A percentile compares a stretch with the other conserved stretches of the same genome.
Conservation (phyloP, 306 rosid genomes). For the Castanea mollissima region DNA sequence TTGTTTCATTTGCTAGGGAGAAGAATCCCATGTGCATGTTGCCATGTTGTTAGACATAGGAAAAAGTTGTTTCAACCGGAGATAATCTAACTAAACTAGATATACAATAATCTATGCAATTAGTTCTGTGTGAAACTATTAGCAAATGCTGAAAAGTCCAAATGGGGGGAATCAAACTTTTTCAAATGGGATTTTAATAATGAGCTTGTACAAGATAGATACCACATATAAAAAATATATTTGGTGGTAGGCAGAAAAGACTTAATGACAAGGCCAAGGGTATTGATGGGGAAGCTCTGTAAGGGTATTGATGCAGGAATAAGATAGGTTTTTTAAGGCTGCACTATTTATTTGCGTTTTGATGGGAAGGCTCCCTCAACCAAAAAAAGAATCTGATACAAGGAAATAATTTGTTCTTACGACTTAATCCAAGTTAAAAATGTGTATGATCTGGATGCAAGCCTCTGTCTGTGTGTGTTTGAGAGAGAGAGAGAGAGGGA, state of each 20-base stretch:
- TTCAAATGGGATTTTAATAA: neutral
- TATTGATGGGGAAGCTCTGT: neutral
- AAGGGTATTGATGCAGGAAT: neutral
- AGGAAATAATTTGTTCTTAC: neutral
- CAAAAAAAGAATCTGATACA: neutral
- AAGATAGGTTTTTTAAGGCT: neutral
- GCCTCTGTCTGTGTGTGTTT: neutral
- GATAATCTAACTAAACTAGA: neutral
- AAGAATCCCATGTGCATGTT: neutral
- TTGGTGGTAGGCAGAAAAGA: neutral
- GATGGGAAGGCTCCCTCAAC: neutral
- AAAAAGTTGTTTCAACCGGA: neutral
- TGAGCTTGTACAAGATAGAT: neutral
- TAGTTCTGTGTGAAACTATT: neutral
- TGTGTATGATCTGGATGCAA: neutral
- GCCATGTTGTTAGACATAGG: neutral
- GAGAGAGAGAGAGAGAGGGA: neutral
- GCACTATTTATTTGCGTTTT: neutral
- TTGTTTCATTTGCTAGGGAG: neutral
- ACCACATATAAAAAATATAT: neutral
- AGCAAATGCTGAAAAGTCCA: neutral
- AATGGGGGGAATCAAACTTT: neutral
- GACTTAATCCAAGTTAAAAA: neutral
- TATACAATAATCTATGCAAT: neutral
- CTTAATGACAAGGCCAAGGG: neutral